Percentiles rank a stretch among this genome's conserved stretches.
Conservation (phyloP, 305 asterid genomes). For the Striga hermonthica region DNA sequence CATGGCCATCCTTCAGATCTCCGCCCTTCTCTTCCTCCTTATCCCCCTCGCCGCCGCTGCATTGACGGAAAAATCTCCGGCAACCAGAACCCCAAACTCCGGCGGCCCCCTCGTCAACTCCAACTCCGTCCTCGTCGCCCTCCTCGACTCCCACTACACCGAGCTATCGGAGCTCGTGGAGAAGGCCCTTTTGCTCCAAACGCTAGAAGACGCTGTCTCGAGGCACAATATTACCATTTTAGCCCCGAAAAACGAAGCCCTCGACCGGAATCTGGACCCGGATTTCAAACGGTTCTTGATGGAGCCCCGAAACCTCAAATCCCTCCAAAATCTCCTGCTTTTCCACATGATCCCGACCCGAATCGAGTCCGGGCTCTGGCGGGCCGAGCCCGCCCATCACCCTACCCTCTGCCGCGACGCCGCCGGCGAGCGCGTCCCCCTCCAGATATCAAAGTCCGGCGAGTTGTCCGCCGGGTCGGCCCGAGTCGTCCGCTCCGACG, state of each 20-base stretch:
- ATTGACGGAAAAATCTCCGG: slow-evolving; percentile 47
- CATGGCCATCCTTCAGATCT: slow-evolving; percentile 72
- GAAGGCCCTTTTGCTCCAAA: slow-evolving; percentile 71
- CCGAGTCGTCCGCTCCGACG: slow-evolving; percentile 49
- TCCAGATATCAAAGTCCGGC: slow-evolving; percentile 41
- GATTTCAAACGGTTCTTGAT: slow-evolving; percentile 74
- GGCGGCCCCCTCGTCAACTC: slow-evolving; percentile 49
- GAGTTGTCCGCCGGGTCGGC: slow-evolving; percentile 45
- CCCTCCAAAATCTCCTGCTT: slow-evolving; percentile 66
- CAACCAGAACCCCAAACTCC: neutral
- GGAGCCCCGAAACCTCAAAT: slow-evolving; percentile 72
- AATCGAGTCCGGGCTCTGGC: slow-evolving; percentile 49
- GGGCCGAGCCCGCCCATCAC: slow-evolving; percentile 29
- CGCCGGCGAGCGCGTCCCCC: slow-evolving; percentile 38
- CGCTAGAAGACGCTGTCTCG: slow-evolving; percentile 77
- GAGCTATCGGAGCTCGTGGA: slow-evolving; percentile 81
- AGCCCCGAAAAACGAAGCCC: slow-evolving; percentile 76
- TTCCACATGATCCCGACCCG: slow-evolving; percentile 80
- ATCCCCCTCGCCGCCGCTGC: slow-evolving; percentile 38
- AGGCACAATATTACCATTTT: slow-evolving; percentile 77
- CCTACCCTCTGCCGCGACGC: slow-evolving; percentile 53
- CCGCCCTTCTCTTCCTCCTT: slow-evolving; percentile 44
- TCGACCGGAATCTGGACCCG: slow-evolving; percentile 75
- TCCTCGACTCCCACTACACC: slow-evolving; percentile 72
- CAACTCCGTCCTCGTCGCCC: slow-evolving; percentile 78